Evolutionary conservation across 306 rosid genomes (phyloP).

Genomic region (barrel medic (Medicago truncatula)): DNA sequence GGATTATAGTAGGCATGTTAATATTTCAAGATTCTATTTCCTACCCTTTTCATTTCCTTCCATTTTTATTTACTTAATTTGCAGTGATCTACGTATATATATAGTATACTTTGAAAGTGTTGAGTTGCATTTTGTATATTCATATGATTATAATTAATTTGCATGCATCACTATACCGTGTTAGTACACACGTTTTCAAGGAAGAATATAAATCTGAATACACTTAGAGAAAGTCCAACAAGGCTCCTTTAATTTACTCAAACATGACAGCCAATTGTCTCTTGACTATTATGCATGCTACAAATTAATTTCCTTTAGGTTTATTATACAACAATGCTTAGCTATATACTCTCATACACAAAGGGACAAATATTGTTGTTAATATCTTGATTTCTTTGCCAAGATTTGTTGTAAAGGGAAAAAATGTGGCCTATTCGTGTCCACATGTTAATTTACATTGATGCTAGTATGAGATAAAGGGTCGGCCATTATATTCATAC

Average conservation of each 20-base stretch:
- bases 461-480: background rate
- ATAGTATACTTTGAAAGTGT: background rate
- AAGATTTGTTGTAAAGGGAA: conserved; percentile 27
- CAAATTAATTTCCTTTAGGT: background rate
- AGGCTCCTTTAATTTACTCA: background rate
- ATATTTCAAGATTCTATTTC: conserved; percentile 36
- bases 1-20: conserved; percentile 29
- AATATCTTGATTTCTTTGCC: conserved; percentile 41
- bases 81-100: background rate
- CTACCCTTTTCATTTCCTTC: background rate
- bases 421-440: conserved; percentile 51
- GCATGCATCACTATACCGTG: conserved; percentile 1
- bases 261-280: conserved; percentile 19
- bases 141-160: background rate
- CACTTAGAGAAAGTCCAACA: background rate
- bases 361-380: conserved; percentile 35
- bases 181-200: background rate
- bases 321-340: background rate
- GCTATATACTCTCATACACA: background rate
- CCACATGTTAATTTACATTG: conserved; percentile 41
- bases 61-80: conserved; percentile 14
- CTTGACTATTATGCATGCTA: background rate
- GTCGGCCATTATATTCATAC: background rate
- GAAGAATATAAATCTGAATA: background rate
- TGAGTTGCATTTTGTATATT: conserved; percentile 12